These are phyloP conservation scores for Macadamia tetraphylla DNA, from an alignment of 164 flowering plant species.

Conservation along the genomic window DNA sequence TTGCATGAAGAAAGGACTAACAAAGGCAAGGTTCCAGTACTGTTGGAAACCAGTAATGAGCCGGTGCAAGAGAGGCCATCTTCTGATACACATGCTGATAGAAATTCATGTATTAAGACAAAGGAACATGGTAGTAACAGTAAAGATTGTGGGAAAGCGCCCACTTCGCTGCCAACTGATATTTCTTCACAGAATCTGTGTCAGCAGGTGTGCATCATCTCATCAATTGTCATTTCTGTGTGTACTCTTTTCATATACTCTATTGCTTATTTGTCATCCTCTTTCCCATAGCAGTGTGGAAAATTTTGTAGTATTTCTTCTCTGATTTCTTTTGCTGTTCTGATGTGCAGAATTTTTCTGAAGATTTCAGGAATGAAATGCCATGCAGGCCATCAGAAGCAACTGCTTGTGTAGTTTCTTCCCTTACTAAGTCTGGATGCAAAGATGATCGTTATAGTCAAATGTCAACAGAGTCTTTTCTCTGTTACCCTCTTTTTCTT, in stretches of 20 bases:
- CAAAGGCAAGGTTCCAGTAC: slow-evolving; percentile 4
- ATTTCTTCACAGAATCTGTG: slow-evolving; percentile 10
- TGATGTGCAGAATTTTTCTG: slow-evolving; percentile 25
- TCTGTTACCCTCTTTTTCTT: slow-evolving; percentile 8
- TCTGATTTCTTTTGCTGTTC: background rate
- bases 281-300: background rate
- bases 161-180: slow-evolving; percentile 2
- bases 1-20: slow-evolving; percentile 10
- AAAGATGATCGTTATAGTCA: slow-evolving; percentile 8
- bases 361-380: slow-evolving; percentile 11
- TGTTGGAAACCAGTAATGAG: slow-evolving; percentile 10
- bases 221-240: background rate
- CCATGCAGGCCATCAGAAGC: slow-evolving; percentile 8
- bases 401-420: slow-evolving; percentile 6
- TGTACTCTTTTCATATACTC: slow-evolving; percentile 1
- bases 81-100: background rate
- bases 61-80: slow-evolving; percentile 8
- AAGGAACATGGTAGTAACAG: slow-evolving; percentile 10
- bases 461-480: slow-evolving; percentile 10
- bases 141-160: slow-evolving; percentile 10
- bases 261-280: background rate
- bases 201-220: slow-evolving; percentile 19
- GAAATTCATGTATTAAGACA: background rate
- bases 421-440: slow-evolving; percentile 3
- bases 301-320: background rate